A percentile compares a stretch with the other conserved stretches of the same genome.
These are phyloP conservation scores for Rutstroemia sydowiana DNA, from an alignment of 2,329 filamentous ascomycete species.

Conservation along the genomic window DNA sequence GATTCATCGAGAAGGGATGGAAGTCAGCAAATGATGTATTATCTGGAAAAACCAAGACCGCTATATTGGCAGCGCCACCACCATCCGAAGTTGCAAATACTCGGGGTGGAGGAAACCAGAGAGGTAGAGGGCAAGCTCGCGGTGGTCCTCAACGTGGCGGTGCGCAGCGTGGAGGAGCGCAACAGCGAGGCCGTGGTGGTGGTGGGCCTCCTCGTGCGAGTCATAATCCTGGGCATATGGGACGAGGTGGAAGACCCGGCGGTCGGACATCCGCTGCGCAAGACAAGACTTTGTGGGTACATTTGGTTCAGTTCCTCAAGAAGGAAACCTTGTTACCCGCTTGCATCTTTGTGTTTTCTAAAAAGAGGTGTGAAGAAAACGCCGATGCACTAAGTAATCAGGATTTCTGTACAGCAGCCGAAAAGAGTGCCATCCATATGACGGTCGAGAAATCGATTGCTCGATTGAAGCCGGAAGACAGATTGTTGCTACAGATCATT, in stretches of 20 bases:
- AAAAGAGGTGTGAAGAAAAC: constrained; percentile 95
- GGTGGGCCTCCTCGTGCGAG: constrained; percentile 39
- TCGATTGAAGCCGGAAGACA: constrained; percentile 82
- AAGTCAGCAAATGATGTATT: constrained; percentile 83
- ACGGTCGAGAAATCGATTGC: constrained; percentile 93
- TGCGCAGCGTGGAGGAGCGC: constrained; percentile 36
- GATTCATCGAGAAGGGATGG: constrained; percentile 87
- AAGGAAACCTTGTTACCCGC: constrained; percentile 83
- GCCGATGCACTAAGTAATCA: constrained; percentile 91
- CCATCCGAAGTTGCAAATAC: constrained; percentile 30
- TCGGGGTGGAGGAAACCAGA: constrained; percentile 42
- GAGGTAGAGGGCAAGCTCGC: constrained; percentile 47
- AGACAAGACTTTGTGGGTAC: constrained; percentile 94
- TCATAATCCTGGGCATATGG: constrained; percentile 75
- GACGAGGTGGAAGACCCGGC: constrained; percentile 74
- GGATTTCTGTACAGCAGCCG: constrained; percentile 85
- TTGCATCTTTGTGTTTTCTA: constrained; percentile 98
- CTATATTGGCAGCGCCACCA: constrained; percentile 45
- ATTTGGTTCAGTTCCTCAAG: constrained; percentile 83
- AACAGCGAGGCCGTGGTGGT: constrained; percentile 45
- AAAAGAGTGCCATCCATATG: constrained; percentile 97
- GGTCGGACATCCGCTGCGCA: constrained; percentile 85
- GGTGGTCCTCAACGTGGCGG: constrained; percentile 44
- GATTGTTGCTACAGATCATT: constrained; percentile 84
- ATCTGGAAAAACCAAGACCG: constrained; percentile 72